Base-by-base conservation (phyloP, 495 filamentous ascomycete genomes). In the Talaromyces proteolyticus region DNA sequence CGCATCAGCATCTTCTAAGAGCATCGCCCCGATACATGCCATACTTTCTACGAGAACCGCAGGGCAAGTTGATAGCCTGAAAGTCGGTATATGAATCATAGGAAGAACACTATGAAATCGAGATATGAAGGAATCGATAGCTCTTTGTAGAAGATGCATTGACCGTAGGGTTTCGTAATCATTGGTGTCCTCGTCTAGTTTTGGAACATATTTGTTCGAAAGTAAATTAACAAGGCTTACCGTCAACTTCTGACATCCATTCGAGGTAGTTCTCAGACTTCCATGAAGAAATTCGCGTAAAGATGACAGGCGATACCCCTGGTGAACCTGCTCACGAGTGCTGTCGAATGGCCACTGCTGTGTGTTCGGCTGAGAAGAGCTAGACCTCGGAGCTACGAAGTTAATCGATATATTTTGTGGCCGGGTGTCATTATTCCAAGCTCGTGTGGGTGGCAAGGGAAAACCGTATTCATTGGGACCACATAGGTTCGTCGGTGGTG, bases 11-110 rank as follows among this genome's bases (percentile, higher is more conserved):
- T 47, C 45, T 5, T 47, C 45, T 34, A 17, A 18, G 12, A 47
- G 16, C 45, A 47, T 47, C 12, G 64, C 54, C 0, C 66, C 66
- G 2, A 57, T 36, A 0, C 64, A 63, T 23, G 53, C 53, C 56
- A 66, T 61, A 17, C 55, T 58, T 11, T 65, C 42, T 12, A 61
- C 23, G 0, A 63, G 17, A 17, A 64, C 61, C 6, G 54, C 41
- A 2, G 55, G 50, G 39, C 34, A 55, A 3, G 63, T 22, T 2
- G 56, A 50, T 2, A 56, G 36, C 1, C 25, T 51, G 38, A 67
- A 66, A 5, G 66, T 61, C 10, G 63, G 54, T 1, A 55, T 36
- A 17, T 69, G 66, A 11, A 66, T 40, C 12, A 67, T 48, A 2
- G 62, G 59, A 7, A 67, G 25, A 52, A 61, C 57, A 0, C 50